Percentiles rank a stretch among this genome's conserved stretches.
phyloP scores from a whole-genome alignment of 2,329 filamentous ascomycete genomes.

The Exophiala phaeomuriformis region DNA sequence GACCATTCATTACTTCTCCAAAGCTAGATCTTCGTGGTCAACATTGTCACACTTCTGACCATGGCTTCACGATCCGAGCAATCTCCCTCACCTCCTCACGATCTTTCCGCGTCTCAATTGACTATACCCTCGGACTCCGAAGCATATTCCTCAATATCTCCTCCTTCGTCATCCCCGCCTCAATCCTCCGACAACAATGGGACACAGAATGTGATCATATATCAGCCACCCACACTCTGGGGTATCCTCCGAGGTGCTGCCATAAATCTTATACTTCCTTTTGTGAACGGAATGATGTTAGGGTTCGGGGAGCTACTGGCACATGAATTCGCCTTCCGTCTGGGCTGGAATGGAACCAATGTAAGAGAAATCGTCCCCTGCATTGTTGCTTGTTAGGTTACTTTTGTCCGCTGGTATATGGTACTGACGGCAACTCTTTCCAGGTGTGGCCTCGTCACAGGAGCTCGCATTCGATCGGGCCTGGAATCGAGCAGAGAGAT shows the following conservation, averaged over 20 bases:
- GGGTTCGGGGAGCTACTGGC: constrained; percentile 96
- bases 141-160: constrained; percentile 39
- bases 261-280: constrained; percentile 91
- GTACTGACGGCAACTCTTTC: constrained; percentile 7
- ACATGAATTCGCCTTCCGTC: constrained; percentile 84
- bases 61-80: constrained; percentile 22
- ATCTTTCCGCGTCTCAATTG: constrained; percentile 26
- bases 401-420: not conserved
- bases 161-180: constrained; percentile 33
- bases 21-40: not conserved
- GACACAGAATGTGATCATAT: constrained; percentile 65
- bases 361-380: constrained; percentile 46
- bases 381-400: not conserved
- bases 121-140: constrained; percentile 45
- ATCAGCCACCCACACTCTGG: constrained; percentile 83
- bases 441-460: constrained; percentile 25
- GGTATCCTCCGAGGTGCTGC: constrained; percentile 76
- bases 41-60: not conserved
- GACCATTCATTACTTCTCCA: constrained; percentile 1
- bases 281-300: constrained; percentile 96
- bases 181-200: constrained; percentile 32
- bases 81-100: constrained; percentile 26
- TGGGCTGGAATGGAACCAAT: constrained; percentile 92
- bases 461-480: constrained; percentile 57
- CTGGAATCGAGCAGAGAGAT: constrained; percentile 73